Evolutionary conservation across 83 land plant species (phyloP).

Genomic region (Picea abies): DNA sequence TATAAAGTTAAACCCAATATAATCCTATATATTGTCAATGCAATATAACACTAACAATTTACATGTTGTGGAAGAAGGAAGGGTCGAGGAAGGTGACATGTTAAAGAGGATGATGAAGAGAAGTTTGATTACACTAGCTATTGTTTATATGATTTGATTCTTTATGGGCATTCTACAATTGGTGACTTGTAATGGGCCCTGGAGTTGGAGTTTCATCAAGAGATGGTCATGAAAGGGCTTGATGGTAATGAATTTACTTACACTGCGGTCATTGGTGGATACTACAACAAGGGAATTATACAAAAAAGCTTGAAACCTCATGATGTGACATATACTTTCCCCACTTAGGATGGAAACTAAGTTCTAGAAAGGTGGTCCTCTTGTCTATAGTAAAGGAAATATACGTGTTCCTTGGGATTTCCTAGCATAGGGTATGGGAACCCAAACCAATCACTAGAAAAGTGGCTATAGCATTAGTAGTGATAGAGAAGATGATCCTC

Average conservation of each 20-base stretch:
- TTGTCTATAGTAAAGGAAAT: too few relatives aligned
- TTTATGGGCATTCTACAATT: conserved; percentile 30
- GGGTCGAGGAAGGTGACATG: conserved; percentile 41
- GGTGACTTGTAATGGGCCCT: conserved; percentile 31
- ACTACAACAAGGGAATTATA: conserved; percentile 26
- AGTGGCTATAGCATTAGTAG: too few relatives aligned
- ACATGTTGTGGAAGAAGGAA: conserved; percentile 35
- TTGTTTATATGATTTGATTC: conserved; percentile 42
- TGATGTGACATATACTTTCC: too few relatives aligned
- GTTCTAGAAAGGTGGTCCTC: too few relatives aligned
- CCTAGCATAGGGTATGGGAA: too few relatives aligned
- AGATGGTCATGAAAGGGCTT: conserved; percentile 55
- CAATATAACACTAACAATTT: conserved; percentile 11
- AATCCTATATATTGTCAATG: too few relatives aligned
- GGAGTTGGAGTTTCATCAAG: conserved; percentile 31
- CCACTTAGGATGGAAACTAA: too few relatives aligned
- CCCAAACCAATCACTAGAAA: too few relatives aligned
- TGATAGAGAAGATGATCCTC: too few relatives aligned
- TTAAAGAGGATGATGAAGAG: conserved; percentile 55
- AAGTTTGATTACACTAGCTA: conserved; percentile 35
- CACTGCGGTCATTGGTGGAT: conserved; percentile 37
- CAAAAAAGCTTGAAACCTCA: too few relatives aligned
- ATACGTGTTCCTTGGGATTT: too few relatives aligned
- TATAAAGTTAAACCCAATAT: too few relatives aligned
- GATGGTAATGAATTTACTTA: conserved; percentile 39